phyloP scores from a whole-genome alignment of 768 basidiomycete genomes.

The Mycena floridula region DNA sequence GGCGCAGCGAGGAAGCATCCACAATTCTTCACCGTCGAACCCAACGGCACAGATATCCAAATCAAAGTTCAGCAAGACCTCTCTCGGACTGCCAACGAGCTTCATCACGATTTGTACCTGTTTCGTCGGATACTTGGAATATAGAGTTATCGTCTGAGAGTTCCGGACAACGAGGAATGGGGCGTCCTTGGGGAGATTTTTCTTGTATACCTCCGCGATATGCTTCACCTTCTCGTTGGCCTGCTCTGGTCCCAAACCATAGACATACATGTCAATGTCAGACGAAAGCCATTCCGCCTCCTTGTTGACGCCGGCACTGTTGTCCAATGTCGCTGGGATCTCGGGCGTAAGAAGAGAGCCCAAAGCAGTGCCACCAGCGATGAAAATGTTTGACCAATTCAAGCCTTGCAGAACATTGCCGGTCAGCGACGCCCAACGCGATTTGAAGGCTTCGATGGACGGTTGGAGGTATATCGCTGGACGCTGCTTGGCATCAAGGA shows the following conservation, averaged over 20 bases:
- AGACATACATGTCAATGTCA: constrained; percentile 12
- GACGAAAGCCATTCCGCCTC: constrained; percentile 8
- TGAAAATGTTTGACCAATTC: constrained; percentile 12
- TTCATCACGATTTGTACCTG: constrained; percentile 14
- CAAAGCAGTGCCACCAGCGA: constrained; percentile 11
- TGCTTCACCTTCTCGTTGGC: constrained; percentile 11
- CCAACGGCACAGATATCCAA: constrained; percentile 12
- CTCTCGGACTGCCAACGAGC: constrained; percentile 8
- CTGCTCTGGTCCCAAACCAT: constrained; percentile 5
- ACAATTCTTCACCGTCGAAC: constrained; percentile 10
- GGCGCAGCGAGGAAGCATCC: constrained; percentile 9
- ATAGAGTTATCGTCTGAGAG: constrained; percentile 13
- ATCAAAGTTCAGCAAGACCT: constrained; percentile 12
- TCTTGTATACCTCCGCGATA: constrained; percentile 8
- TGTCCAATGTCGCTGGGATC: not conserved
- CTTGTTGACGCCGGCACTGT: constrained; percentile 1
- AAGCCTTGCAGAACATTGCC: constrained; percentile 8
- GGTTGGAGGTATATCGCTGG: constrained; percentile 7
- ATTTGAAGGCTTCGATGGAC: constrained; percentile 6
- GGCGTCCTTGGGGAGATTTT: constrained; percentile 6
- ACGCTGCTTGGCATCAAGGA: constrained; percentile 6
- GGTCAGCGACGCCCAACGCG: constrained; percentile 9
- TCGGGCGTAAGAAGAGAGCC: constrained; percentile 10
- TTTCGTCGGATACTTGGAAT: constrained; percentile 9
- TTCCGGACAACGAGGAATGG: constrained; percentile 12